Base-by-base conservation (phyloP, 495 filamentous ascomycete species). In the Penicillium goetzii region DNA sequence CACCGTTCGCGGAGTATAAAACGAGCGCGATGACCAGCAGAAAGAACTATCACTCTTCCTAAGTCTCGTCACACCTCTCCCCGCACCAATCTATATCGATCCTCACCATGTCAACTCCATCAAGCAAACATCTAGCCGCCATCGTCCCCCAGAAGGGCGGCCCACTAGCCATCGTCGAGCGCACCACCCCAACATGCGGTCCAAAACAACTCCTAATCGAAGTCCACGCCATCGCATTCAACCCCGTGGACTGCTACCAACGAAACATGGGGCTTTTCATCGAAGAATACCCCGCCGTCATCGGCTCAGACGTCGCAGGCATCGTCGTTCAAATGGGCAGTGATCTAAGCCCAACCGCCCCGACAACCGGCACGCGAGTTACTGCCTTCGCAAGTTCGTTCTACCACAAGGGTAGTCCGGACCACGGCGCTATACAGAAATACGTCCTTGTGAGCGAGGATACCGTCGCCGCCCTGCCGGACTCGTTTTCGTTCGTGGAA, bases 181-280 rank as follows among this genome's bases (percentile, higher is more conserved):
- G 68, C 15, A 10, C 26, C 61, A 70, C 68, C 38, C 64, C 68
- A 12, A 54, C 36, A 0, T 65, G 61, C 3, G 58, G 61, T 9
- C 68, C 68, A 28, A 62, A 58, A 9, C 51, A 83, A 40, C 60
- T 83, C 60, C 75, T 84, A 25, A 68, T 84, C 40, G 68, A 74
- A 55, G 75, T 80, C 55, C 72, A 82, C 32, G 71, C 81, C 38
- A 50, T 83, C 49, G 83, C 81, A 5, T 49, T 85, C 23, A 85
- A 85, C 66, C 80, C 78, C 6, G 52, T 79, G 52, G 80, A 84
- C 62, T 54, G 51, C 32, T 64, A 62, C 52, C 72, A 74, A 40
- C 77, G 74, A 2, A 72, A 80, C 26, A 47, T 59, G 8, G 78
- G 78, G 55, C 55, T 76, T 53, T 63, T 63, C 43, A 51, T 66